A percentile compares a stretch with the other conserved stretches of the same genome.
Evolutionary conservation across 73 alveolate genomes (phyloP).

Genomic region (Uronychia setigera): DNA sequence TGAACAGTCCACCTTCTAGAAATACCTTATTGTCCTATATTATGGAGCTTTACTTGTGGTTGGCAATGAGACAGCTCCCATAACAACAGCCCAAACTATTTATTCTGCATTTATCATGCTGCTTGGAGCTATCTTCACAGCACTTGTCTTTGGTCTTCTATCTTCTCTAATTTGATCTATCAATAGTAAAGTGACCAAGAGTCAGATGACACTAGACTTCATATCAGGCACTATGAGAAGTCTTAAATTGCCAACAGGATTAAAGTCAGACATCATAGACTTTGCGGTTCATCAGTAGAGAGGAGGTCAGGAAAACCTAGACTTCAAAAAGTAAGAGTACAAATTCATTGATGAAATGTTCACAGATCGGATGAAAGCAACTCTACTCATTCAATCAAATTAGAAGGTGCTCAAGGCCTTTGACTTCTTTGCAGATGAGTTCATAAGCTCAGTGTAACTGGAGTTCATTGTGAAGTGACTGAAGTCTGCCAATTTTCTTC

Average conservation of each 20-base stretch:
- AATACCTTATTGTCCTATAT: conserved; percentile 50
- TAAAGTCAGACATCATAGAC: conserved; percentile 17
- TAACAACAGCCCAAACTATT: conserved; percentile 25
- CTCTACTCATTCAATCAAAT: neutral
- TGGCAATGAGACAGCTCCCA: conserved; percentile 62
- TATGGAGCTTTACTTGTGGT: conserved; percentile 43
- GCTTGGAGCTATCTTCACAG: conserved; percentile 55
- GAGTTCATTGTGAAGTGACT: conserved; percentile 23
- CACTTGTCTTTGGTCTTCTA: conserved; percentile 65
- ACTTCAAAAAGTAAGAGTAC: neutral
- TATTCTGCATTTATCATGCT: conserved; percentile 39
- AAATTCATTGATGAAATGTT: neutral
- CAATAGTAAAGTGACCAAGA: conserved; percentile 43
- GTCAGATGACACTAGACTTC: conserved; percentile 40
- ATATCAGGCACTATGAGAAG: conserved; percentile 54
- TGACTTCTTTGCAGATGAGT: conserved; percentile 1
- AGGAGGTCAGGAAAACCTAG: neutral
- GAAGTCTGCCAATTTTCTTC: conserved; percentile 42
- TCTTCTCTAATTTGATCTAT: conserved; percentile 55
- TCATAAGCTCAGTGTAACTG: conserved; percentile 20
- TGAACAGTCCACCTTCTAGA: conserved; percentile 1
- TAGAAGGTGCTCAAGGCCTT: neutral
- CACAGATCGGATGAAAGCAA: neutral
- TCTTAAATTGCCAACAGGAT: conserved; percentile 40
- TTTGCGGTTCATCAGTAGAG: neutral